Percentiles rank a stretch among this genome's conserved stretches.
phyloP scores from a whole-genome alignment of 1,139 yeast species.

The Pneumocystis jirovecii region DNA sequence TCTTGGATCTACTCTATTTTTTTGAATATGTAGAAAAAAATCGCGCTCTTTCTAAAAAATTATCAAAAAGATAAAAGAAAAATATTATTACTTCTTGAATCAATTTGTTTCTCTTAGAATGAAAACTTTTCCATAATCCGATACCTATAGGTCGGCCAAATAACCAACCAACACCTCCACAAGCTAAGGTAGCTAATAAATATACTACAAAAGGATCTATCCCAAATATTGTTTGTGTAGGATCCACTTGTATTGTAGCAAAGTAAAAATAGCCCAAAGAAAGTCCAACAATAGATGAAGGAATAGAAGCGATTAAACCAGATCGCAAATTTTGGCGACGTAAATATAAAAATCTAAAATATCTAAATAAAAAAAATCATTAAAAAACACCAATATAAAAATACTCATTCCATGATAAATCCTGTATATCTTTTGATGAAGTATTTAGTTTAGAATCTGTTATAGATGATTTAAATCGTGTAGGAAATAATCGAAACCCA shows the following conservation, averaged over 20 bases:
- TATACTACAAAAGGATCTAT: slow-evolving; percentile 72
- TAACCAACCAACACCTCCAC: slow-evolving; percentile 67
- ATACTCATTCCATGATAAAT: slow-evolving; percentile 50
- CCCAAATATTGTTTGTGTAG: slow-evolving; percentile 69
- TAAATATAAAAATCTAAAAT: slow-evolving; percentile 40
- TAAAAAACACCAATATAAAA: not conserved
- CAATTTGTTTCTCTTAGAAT: slow-evolving; percentile 28
- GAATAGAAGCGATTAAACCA: slow-evolving; percentile 49
- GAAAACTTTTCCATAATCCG: slow-evolving; percentile 41
- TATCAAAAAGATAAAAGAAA: not conserved
- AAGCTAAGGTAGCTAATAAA: slow-evolving; percentile 47
- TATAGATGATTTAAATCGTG: not conserved
- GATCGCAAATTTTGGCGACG: slow-evolving; percentile 62
- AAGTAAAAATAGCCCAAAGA: slow-evolving; percentile 60
- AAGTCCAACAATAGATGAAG: slow-evolving; percentile 57
- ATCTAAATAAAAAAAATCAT: not conserved
- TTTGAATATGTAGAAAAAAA: slow-evolving; percentile 57
- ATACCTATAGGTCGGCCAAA: slow-evolving; percentile 76
- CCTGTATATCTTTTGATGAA: not conserved
- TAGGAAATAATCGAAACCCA: not conserved
- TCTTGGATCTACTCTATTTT: slow-evolving; percentile 84
- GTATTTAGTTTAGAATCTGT: not conserved
- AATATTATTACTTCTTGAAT: slow-evolving; percentile 10
- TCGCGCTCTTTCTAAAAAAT: slow-evolving; percentile 42
- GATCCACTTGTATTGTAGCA: slow-evolving; percentile 59